Percentiles rank a stretch among this genome's conserved stretches.
These are phyloP conservation scores for Luvunga scandens DNA, from an alignment of 345 rosid species.

Conservation along the genomic window DNA sequence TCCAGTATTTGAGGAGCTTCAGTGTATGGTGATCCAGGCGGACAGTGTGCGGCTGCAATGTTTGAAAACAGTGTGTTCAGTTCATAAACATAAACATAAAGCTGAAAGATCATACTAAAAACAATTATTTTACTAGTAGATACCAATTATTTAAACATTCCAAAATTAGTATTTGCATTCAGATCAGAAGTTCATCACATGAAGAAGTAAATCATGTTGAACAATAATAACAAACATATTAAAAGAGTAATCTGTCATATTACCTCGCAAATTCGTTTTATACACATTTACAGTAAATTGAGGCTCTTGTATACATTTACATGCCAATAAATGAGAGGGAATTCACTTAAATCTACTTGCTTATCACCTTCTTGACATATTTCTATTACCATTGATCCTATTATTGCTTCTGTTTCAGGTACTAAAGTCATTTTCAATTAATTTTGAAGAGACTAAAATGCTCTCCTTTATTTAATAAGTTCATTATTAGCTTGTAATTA, in stretches of 20 bases:
- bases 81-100: background rate
- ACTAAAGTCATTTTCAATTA: too few relatives aligned
- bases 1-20: conserved; percentile 83
- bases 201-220: background rate
- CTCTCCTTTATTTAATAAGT: too few relatives aligned
- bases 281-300: background rate
- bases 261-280: background rate
- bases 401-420: too few relatives aligned
- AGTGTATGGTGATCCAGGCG: conserved; percentile 66
- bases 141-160: background rate
- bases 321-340: background rate
- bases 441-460: too few relatives aligned
- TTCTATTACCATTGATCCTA: background rate
- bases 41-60: conserved; percentile 70
- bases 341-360: background rate
- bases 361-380: background rate
- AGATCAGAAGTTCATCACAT: background rate
- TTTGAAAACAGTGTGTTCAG: conserved; percentile 7
- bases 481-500: too few relatives aligned
- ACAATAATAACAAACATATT: background rate
- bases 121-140: background rate
- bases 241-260: background rate
- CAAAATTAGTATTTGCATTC: background rate
- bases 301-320: background rate
- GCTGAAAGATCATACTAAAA: background rate